phyloP scores from a whole-genome alignment of 2,329 filamentous ascomycete species.

The Colletotrichum sp. region DNA sequence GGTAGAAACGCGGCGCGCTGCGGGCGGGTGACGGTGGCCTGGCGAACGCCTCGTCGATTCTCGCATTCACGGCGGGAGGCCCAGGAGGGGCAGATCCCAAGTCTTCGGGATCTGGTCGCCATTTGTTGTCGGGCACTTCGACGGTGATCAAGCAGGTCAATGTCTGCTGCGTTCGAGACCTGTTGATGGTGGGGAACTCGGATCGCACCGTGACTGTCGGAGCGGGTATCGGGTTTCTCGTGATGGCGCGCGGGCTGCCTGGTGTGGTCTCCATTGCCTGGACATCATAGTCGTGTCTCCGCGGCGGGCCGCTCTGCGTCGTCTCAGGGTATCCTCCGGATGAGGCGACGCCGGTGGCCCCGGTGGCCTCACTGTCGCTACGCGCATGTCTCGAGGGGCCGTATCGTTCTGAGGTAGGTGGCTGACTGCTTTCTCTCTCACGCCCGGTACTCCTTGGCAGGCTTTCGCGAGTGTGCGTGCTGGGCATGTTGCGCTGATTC shows the following conservation, averaged over 20 bases:
- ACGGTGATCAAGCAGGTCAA: conserved; percentile 93
- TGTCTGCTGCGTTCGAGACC: conserved; percentile 92
- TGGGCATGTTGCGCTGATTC: conserved; percentile 36
- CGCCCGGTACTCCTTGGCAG: conserved; percentile 38
- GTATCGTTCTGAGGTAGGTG: conserved; percentile 48
- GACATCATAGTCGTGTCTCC: conserved; percentile 92
- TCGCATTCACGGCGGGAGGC: conserved; percentile 40
- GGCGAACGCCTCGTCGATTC: conserved; percentile 59
- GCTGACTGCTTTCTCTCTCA: conserved; percentile 56
- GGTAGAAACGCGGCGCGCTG: conserved; percentile 64
- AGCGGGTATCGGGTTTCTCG: conserved; percentile 86
- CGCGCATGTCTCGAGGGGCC: conserved; percentile 64
- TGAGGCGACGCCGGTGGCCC: conserved; percentile 74
- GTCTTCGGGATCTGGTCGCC: conserved; percentile 85
- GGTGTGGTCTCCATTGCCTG: conserved; percentile 94
- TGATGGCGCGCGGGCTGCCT: conserved; percentile 71
- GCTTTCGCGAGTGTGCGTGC: conserved; percentile 41
- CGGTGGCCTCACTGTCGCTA: conserved; percentile 80
- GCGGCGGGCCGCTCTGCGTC: conserved; percentile 69
- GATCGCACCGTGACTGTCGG: conserved; percentile 94
- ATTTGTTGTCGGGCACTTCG: conserved; percentile 91
- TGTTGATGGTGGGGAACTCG: conserved; percentile 92
- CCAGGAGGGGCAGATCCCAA: conserved; percentile 59
- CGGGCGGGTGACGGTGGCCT: conserved; percentile 65
- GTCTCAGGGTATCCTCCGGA: conserved; percentile 82